phyloP scores from a whole-genome alignment of 768 basidiomycete species.

The Jaapia argillacea region DNA sequence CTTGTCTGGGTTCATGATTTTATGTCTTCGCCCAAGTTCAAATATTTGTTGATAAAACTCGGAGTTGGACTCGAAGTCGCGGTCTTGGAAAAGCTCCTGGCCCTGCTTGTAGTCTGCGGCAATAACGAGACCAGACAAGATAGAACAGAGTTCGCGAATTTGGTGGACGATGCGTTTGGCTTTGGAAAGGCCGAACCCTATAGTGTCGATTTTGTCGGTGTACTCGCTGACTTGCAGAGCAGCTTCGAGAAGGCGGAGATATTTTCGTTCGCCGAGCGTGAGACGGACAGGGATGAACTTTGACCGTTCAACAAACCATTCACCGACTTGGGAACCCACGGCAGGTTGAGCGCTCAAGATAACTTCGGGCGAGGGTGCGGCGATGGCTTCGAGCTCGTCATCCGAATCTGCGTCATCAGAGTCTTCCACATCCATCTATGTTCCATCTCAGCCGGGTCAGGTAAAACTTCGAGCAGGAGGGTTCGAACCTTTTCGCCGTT shows the following conservation, averaged over 20 bases:
- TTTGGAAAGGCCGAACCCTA: constrained; percentile 70
- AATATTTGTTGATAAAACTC: constrained; percentile 76
- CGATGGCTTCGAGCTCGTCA: constrained; percentile 18
- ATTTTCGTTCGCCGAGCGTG: constrained; percentile 69
- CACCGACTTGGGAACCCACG: constrained; percentile 54
- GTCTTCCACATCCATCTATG: constrained; percentile 29
- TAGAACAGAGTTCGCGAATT: constrained; percentile 80
- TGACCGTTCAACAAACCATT: constrained; percentile 79
- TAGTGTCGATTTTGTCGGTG: constrained; percentile 83
- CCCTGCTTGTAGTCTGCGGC: constrained; percentile 83
- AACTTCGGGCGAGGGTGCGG: constrained; percentile 22
- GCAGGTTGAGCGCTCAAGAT: constrained; percentile 45
- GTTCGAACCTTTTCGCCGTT: constrained; percentile 15
- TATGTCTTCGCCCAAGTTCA: constrained; percentile 76
- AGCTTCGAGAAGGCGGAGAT: constrained; percentile 75
- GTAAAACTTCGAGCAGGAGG: constrained; percentile 9
- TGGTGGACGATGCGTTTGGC: constrained; percentile 84
- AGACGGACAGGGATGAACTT: constrained; percentile 77
- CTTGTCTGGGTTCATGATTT: constrained; percentile 90
- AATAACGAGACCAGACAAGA: constrained; percentile 75
- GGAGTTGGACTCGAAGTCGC: constrained; percentile 72
- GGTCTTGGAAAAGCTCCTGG: constrained; percentile 76
- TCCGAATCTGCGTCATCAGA: constrained; percentile 23
- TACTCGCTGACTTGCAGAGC: constrained; percentile 81
- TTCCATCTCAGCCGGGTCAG: constrained; percentile 1